Percentiles rank a stretch among this genome's conserved stretches.
phyloP scores from a whole-genome alignment of 768 basidiomycete genomes.

The Amanita rubescens region DNA sequence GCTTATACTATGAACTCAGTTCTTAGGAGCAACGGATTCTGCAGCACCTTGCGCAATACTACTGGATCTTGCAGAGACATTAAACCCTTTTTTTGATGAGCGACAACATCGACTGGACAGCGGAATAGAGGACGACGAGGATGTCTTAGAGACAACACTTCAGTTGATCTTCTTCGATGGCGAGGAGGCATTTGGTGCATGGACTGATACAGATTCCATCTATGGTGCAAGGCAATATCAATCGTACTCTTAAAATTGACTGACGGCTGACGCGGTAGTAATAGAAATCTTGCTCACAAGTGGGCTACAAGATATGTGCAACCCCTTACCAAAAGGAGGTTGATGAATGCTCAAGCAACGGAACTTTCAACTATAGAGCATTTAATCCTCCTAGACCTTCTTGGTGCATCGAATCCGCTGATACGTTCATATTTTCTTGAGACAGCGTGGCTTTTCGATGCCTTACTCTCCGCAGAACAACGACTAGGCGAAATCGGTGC shows the following conservation, averaged over 20 bases:
- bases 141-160: slow-evolving; percentile 75
- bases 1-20: slow-evolving; percentile 39
- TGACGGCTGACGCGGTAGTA: neutral
- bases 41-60: slow-evolving; percentile 94
- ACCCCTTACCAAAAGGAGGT: slow-evolving; percentile 50
- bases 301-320: slow-evolving; percentile 70
- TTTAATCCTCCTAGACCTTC: slow-evolving; percentile 85
- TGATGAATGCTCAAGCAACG: slow-evolving; percentile 47
- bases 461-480: slow-evolving; percentile 62
- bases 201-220: slow-evolving; percentile 85
- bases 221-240: slow-evolving; percentile 81
- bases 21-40: slow-evolving; percentile 95
- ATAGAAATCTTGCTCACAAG: slow-evolving; percentile 79
- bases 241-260: slow-evolving; percentile 9
- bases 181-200: slow-evolving; percentile 89
- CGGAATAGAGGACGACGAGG: slow-evolving; percentile 62
- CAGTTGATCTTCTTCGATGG: slow-evolving; percentile 96
- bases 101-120: slow-evolving; percentile 48
- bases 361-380: slow-evolving; percentile 80
- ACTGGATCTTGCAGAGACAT: slow-evolving; percentile 82
- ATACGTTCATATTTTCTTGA: slow-evolving; percentile 80
- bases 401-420: slow-evolving; percentile 69
- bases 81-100: slow-evolving; percentile 64
- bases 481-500: slow-evolving; percentile 60
- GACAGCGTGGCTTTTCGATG: slow-evolving; percentile 91